Evolutionary conservation across 2,329 filamentous ascomycete species (phyloP).

Genomic region (Phaeosphaeria sp.): DNA sequence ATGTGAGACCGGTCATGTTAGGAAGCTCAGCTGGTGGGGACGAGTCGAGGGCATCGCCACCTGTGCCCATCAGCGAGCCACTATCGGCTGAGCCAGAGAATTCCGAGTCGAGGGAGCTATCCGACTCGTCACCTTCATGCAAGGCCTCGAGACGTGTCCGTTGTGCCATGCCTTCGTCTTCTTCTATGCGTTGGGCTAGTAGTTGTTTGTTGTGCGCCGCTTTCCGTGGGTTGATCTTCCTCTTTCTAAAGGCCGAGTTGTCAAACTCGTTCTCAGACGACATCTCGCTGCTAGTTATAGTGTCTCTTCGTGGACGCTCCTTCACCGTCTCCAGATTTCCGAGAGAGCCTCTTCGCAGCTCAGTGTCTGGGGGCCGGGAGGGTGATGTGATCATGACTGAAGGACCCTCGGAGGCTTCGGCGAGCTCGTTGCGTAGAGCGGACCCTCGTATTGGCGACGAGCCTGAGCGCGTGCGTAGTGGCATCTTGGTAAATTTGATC

Average conservation of each 20-base stretch:
- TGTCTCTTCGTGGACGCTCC: constrained; percentile 74
- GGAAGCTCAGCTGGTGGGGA: constrained; percentile 55
- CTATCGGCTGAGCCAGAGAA: constrained; percentile 63
- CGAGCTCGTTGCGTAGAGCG: constrained; percentile 63
- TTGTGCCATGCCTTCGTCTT: constrained; percentile 53
- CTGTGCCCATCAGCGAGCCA: constrained; percentile 71
- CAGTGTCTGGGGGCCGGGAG: constrained; percentile 52
- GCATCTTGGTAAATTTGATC: constrained; percentile 97
- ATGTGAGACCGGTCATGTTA: constrained; percentile 52
- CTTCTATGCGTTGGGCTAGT: constrained; percentile 60
- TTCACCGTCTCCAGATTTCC: constrained; percentile 74
- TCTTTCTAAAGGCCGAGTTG: constrained; percentile 68
- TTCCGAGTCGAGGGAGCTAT: constrained; percentile 49
- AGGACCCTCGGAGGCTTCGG: constrained; percentile 56
- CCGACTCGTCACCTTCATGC: constrained; percentile 49
- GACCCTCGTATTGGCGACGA: constrained; percentile 75
- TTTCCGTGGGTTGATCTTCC: constrained; percentile 67
- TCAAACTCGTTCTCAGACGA: constrained; percentile 84
- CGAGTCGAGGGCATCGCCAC: constrained; percentile 65
- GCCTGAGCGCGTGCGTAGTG: constrained; percentile 81
- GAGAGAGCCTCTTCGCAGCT: constrained; percentile 67
- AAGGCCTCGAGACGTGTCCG: constrained; percentile 48
- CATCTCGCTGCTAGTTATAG: constrained; percentile 81
- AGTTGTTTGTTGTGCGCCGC: constrained; percentile 61
- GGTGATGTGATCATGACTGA: constrained; percentile 64